Base-by-base conservation (phyloP, 345 rosid genomes). In the Aegle marmelos region DNA sequence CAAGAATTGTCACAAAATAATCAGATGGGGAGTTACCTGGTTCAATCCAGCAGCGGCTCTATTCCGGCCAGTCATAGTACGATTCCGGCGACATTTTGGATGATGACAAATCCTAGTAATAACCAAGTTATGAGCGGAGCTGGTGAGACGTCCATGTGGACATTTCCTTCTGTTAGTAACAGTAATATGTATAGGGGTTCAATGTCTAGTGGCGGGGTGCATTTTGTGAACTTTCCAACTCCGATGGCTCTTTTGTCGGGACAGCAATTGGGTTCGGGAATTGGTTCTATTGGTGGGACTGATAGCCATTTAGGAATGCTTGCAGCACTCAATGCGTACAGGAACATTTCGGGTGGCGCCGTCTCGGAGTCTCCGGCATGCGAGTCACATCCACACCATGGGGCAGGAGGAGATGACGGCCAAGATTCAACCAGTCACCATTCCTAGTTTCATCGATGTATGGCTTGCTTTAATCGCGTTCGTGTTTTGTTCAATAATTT, bases 171-270 rank as follows among this genome's bases (percentile, higher is more conserved):
- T 13, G 70, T 71, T 50, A 56, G 70, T 62, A 83, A 73, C 53
- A 82, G 48, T 76, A 79, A 79, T 59, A 75, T 83, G 81, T 79
- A 83, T 63, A 80, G 87, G 66, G 83, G 87, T 27, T 68, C 85
- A 4, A 72, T 79, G 79, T 78, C 92, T 0, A 84, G 84, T 68
- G 94, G 93, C 61, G 94, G 93, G 45, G 81, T 94, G 63, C 98
- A 92, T 86, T 83, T 94, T 31, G 87, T 94, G 97, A 94, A 94
- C 70, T 89, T 92, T 72, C 90, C 92, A 22, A 76, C 91, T 39
- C 94, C 94, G 0, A 84, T 93, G 88, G 88, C 96, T 80, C 84
- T 90, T 70, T 81, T 91, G 78, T 78, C 96, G 1, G 88, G 93
- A 39, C 98, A 91, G 73, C 97, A 86, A 73, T 36, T 83, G 70